phyloP scores from a whole-genome alignment of 345 rosid species.

The Brassica napus region DNA sequence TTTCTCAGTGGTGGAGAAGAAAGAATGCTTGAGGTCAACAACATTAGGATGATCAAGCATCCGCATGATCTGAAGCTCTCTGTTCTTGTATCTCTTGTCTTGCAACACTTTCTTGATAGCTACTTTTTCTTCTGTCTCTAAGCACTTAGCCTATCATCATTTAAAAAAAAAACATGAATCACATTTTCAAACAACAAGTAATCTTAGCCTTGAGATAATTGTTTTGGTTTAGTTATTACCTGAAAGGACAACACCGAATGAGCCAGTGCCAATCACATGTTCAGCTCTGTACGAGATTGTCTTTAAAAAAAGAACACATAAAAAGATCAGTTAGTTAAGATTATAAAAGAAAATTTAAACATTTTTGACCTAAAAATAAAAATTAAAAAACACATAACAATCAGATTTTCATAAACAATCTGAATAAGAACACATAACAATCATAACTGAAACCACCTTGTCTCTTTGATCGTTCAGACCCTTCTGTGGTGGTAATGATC shows the following conservation, averaged over 20 bases:
- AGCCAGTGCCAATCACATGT: conserved; percentile 96
- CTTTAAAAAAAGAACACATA: conserved; percentile 38
- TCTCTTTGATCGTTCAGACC: conserved; percentile 82
- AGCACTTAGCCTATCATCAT: conserved; percentile 76
- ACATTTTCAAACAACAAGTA: background rate
- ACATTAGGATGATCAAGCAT: conserved; percentile 93
- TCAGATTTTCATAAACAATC: background rate
- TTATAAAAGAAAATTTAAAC: too few relatives aligned
- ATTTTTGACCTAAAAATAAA: too few relatives aligned
- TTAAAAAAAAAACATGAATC: background rate
- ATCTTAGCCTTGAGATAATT: background rate
- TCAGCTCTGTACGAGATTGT: conserved; percentile 85
- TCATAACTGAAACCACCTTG: conserved; percentile 46
- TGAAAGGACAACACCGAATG: conserved; percentile 94
- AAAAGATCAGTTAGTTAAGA: too few relatives aligned
- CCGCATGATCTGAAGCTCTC: conserved; percentile 91
- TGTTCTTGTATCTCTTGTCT: conserved; percentile 95
- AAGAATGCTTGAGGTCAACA: conserved; percentile 81
- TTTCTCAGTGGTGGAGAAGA: conserved; percentile 92
- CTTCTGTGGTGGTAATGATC: conserved; percentile 80
- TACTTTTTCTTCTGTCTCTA: conserved; percentile 92
- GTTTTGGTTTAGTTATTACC: conserved; percentile 40
- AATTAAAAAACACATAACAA: background rate
- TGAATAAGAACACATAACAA: too few relatives aligned
- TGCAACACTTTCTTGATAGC: conserved; percentile 99